Evolutionary conservation across 2,329 filamentous ascomycete species (phyloP).

Genomic region (Trichoderma brevicompactum): DNA sequence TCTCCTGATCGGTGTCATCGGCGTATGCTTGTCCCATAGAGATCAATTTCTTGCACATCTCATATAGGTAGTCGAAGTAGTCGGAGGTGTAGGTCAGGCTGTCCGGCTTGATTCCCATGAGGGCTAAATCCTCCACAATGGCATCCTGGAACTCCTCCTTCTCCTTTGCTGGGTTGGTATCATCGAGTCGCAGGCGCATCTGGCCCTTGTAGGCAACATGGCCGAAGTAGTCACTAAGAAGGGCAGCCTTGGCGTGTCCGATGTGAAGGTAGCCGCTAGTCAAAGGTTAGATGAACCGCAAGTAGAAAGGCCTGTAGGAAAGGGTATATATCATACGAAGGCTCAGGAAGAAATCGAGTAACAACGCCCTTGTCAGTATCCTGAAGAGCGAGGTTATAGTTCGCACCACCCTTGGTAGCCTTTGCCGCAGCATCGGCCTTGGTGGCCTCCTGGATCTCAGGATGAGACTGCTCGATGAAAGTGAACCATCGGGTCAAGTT

Average conservation of each 20-base stretch:
- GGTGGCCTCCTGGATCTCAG: constrained; percentile 72
- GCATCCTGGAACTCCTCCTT: constrained; percentile 95
- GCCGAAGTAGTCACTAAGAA: constrained; percentile 96
- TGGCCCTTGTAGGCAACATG: constrained; percentile 92
- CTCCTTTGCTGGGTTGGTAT: constrained; percentile 97
- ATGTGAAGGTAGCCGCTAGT: constrained; percentile 84
- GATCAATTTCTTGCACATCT: constrained; percentile 83
- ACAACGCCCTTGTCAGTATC: constrained; percentile 89
- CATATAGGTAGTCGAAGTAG: constrained; percentile 91
- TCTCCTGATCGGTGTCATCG: constrained; percentile 89
- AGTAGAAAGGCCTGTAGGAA: not conserved
- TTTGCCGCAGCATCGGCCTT: constrained; percentile 73
- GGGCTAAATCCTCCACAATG: constrained; percentile 85
- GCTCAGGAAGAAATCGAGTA: constrained; percentile 91
- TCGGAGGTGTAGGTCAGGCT: constrained; percentile 88
- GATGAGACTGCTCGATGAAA: constrained; percentile 80
- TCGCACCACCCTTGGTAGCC: constrained; percentile 78
- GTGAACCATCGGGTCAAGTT: constrained; percentile 87
- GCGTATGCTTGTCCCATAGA: constrained; percentile 88
- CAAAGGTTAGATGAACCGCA: constrained; percentile 30
- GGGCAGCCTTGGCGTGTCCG: constrained; percentile 90
- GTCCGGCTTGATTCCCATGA: constrained; percentile 92
- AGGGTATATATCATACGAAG: constrained; percentile 63
- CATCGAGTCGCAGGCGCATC: constrained; percentile 89
- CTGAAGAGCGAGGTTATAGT: constrained; percentile 85